phyloP scores from a whole-genome alignment of 352 stramenopile genomes.

The Peronosclerospora sorghi region DNA sequence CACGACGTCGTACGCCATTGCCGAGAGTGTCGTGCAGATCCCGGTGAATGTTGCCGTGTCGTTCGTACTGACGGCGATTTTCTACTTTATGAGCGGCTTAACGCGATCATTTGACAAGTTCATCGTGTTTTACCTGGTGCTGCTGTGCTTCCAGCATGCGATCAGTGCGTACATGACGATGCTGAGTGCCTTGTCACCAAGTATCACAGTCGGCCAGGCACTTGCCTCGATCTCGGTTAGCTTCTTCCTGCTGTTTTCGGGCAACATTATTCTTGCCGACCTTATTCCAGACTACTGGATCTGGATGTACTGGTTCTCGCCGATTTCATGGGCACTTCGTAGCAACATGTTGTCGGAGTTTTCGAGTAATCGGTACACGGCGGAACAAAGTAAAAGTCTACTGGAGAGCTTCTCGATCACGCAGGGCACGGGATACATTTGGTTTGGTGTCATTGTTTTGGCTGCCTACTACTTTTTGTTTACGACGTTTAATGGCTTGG shows the following conservation, averaged over 20 bases:
- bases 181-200: constrained; percentile 41
- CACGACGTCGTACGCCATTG: constrained; percentile 73
- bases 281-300: constrained; percentile 66
- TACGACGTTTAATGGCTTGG: constrained; percentile 29
- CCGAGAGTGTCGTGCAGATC: constrained; percentile 43
- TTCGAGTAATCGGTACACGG: constrained; percentile 28
- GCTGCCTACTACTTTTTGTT: constrained; percentile 36
- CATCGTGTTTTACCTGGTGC: constrained; percentile 66
- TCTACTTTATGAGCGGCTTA: constrained; percentile 88
- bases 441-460: constrained; percentile 29
- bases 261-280: constrained; percentile 62
- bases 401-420: constrained; percentile 37
- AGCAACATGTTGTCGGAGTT: constrained; percentile 58
- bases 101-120: constrained; percentile 48
- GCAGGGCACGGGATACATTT: constrained; percentile 29
- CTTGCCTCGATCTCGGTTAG: constrained; percentile 38
- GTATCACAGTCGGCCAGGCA: constrained; percentile 42
- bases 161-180: constrained; percentile 60
- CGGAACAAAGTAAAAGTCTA: constrained; percentile 3
- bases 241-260: constrained; percentile 69
- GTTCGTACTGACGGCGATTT: constrained; percentile 48
- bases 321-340: constrained; percentile 42
- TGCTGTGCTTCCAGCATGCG: constrained; percentile 68
- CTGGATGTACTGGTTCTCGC: constrained; percentile 74
- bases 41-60: constrained; percentile 59